Base-by-base conservation (phyloP, 371 early-diverging fungal species). In the Umbelopsis sp. region DNA sequence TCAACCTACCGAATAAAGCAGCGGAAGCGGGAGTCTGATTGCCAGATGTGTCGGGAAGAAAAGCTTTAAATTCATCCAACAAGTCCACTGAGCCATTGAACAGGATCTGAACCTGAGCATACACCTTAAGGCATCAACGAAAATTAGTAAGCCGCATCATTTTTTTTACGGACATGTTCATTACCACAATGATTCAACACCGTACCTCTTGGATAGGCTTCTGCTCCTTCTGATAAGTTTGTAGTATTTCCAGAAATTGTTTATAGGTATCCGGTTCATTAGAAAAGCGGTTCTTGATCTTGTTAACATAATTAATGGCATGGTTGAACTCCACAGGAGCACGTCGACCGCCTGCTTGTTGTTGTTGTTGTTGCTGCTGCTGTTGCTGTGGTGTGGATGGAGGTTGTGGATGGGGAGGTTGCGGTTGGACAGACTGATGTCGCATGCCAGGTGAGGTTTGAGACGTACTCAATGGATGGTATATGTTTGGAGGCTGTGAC, bases 291-390 rank as follows among this genome's bases (percentile, higher is more conserved):
- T 91, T 94, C 90, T 94, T 98, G 74, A 98, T 97, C 79, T 98
- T 97, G 82, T 97, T 97, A 16, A 99, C 98, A 79, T 96, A 99
- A 76, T 92, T 96, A 45, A 98, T 98, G 16, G 98, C 99, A 73
- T 97, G 96, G 70, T 95, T 92, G 74, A 98, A 97, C 73, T 98
- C 97, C n/a, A 96, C 90, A 0, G 92, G 93, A 22, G 79, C 68
- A 29, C 71, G 68, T 35, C 72, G 70, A n/a, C 53, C 41, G 38
- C n/a, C 25, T 9, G 69, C 32, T 18, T 35, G 63, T 29, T 63
- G 35, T 3, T 50, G 72, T 44, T 63, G 65, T 24, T 63, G 68
- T 44, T 64, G 69, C 11, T 44, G 63, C 0, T 46, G 45, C 20
- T 32, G 41, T 3, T 48, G 73, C 32, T 4, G 48, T 63, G 24